A percentile compares a stretch with the other conserved stretches of the same genome.
These are phyloP conservation scores for Sapria himalayana DNA, from an alignment of 345 rosid species.

Conservation along the genomic window DNA sequence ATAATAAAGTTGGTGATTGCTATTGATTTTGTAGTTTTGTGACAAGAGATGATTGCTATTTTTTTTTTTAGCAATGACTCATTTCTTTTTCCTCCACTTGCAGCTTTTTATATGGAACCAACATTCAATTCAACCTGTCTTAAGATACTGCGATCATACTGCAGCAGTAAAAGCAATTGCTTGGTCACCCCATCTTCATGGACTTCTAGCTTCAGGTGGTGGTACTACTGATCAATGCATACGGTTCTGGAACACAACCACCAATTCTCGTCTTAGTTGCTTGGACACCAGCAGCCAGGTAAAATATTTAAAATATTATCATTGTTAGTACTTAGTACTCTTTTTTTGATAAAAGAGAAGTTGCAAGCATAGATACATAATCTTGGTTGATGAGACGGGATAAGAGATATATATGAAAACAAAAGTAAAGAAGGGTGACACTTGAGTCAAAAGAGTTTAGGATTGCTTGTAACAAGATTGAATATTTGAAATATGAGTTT, in stretches of 20 bases:
- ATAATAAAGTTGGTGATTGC: conserved; percentile 43
- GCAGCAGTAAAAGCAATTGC: conserved; percentile 99
- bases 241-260: conserved; percentile 95
- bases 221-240: conserved; percentile 95
- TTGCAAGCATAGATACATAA: too few species aligned
- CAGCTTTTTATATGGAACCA: conserved; percentile 99
- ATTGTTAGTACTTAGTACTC: too few species aligned
- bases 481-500: too few species aligned
- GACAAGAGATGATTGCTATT: neutral
- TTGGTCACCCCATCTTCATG: conserved; percentile 97
- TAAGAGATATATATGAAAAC: too few species aligned
- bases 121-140: conserved; percentile 74
- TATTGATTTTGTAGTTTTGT: neutral
- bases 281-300: conserved; percentile 97
- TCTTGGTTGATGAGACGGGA: too few species aligned
- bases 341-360: too few species aligned
- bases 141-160: conserved; percentile 80
- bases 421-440: too few species aligned
- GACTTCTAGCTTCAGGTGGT: conserved; percentile 97
- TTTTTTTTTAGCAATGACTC: neutral
- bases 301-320: too few species aligned
- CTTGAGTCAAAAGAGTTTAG: too few species aligned
- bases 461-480: too few species aligned
- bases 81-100: conserved; percentile 11
- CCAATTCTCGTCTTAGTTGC: conserved; percentile 71